Percentiles rank a stretch among this genome's conserved stretches.
Conservation (phyloP, 495 filamentous ascomycete genomes). For the Parachaetomium inaequale region DNA sequence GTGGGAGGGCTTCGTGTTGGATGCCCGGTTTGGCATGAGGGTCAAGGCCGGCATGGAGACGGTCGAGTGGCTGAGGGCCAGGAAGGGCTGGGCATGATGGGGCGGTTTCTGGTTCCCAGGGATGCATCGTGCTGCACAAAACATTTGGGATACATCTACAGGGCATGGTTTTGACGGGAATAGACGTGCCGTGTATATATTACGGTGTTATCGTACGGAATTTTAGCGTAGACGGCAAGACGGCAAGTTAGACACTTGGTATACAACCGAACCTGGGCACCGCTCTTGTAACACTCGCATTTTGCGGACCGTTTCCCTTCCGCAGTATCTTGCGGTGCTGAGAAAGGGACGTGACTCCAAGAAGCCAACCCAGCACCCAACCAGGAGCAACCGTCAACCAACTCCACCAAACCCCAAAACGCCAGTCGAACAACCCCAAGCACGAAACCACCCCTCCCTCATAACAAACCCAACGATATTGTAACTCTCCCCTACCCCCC, state of each 20-base stretch:
- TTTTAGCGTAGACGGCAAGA: too few relatives aligned
- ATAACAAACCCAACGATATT: not conserved
- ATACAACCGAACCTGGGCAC: too few relatives aligned
- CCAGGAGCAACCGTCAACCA: too few relatives aligned
- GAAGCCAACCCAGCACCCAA: too few relatives aligned
- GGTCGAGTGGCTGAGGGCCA: slow-evolving; percentile 60
- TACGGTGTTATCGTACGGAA: too few relatives aligned
- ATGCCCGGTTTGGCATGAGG: slow-evolving; percentile 80
- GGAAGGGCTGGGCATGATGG: slow-evolving; percentile 38
- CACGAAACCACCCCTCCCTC: not conserved
- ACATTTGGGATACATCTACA: not conserved
- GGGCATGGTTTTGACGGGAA: not conserved
- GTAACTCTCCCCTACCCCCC: not conserved
- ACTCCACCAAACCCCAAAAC: not conserved
- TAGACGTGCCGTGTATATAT: not conserved
- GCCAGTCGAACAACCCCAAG: not conserved
- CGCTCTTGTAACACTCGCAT: too few relatives aligned
- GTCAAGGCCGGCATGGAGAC: slow-evolving; percentile 77
- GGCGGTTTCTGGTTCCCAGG: not conserved
- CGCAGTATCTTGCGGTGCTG: too few relatives aligned
- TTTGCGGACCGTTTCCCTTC: too few relatives aligned
- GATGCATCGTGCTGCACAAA: not conserved
- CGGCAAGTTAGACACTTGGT: too few relatives aligned
- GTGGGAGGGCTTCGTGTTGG: slow-evolving; percentile 85
- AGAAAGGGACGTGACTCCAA: too few relatives aligned